A percentile compares a stretch with the other conserved stretches of the same genome.
Conservation (phyloP, 164 flowering plant species). For the Saururus chinensis region DNA sequence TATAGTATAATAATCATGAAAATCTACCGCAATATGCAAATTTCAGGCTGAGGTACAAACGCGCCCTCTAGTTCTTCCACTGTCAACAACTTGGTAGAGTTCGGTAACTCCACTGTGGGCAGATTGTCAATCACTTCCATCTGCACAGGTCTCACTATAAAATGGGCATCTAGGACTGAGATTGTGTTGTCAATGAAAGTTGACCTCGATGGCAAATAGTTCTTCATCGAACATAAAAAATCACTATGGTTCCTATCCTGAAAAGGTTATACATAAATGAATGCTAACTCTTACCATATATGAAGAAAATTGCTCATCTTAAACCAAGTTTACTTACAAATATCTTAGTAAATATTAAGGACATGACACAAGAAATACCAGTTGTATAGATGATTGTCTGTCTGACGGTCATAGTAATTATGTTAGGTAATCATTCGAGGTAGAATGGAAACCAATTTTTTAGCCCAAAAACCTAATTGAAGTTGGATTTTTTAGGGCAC, state of each 20-base stretch:
- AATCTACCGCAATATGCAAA: no score
- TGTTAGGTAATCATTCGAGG: background rate
- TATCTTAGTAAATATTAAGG: no score
- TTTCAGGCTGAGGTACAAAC: conserved; percentile 7
- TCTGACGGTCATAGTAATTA: background rate
- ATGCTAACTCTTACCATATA: no score
- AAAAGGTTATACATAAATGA: background rate
- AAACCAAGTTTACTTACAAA: no score
- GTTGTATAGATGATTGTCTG: background rate
- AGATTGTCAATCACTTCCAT: conserved; percentile 18
- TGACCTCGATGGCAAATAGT: conserved; percentile 41
- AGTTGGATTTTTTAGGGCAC: no score
- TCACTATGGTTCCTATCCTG: conserved; percentile 72
- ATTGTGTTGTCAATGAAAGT: conserved; percentile 50
- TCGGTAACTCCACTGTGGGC: conserved; percentile 14
- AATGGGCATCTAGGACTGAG: conserved; percentile 30
- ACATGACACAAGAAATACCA: no score
- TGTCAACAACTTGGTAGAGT: conserved; percentile 34
- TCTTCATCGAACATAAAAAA: conserved; percentile 70
- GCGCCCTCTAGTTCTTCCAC: conserved; percentile 32
- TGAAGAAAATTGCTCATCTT: no score
- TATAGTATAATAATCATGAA: no score
- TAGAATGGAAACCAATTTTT: no score
- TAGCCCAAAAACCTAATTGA: no score
- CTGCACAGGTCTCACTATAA: conserved; percentile 24